Conservation (phyloP, 2,329 filamentous ascomycete genomes). For the Chaetomium sp. region DNA sequence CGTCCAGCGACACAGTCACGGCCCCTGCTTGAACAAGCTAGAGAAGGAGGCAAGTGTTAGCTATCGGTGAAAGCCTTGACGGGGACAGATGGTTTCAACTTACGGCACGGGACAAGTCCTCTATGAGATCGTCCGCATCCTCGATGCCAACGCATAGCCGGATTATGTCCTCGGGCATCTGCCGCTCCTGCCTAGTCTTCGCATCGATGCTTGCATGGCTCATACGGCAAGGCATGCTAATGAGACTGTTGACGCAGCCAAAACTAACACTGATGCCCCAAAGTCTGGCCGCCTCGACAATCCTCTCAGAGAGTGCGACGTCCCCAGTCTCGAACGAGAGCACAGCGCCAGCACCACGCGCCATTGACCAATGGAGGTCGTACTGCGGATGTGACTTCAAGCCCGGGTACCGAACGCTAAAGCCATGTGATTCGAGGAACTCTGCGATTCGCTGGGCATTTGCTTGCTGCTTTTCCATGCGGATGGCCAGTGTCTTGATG, state of each 20-base stretch:
- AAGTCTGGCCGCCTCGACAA: slow-evolving; percentile 87
- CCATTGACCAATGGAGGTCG: slow-evolving; percentile 93
- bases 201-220: slow-evolving; percentile 98
- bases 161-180: slow-evolving; percentile 97
- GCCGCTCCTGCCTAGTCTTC: slow-evolving; percentile 83
- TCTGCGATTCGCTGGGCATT: slow-evolving; percentile 90
- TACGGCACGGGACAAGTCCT: slow-evolving; percentile 89
- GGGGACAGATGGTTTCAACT: slow-evolving; percentile 45
- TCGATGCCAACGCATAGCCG: slow-evolving; percentile 95
- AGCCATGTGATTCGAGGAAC: slow-evolving; percentile 88
- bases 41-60: slow-evolving; percentile 18
- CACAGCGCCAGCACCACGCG: slow-evolving; percentile 89
- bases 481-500: slow-evolving; percentile 93
- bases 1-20: slow-evolving; percentile 81
- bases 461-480: slow-evolving; percentile 97
- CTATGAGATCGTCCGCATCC: slow-evolving; percentile 86
- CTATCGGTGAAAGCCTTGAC: not conserved
- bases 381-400: slow-evolving; percentile 95
- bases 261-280: slow-evolving; percentile 98
- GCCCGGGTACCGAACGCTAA: slow-evolving; percentile 93
- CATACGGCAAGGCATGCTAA: slow-evolving; percentile 99
- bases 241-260: slow-evolving; percentile 96
- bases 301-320: slow-evolving; percentile 78
- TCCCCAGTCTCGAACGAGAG: slow-evolving; percentile 96
- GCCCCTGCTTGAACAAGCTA: slow-evolving; percentile 92